Conservation (phyloP, 1,139 yeast species). For the Hyphopichia khmerensis region DNA sequence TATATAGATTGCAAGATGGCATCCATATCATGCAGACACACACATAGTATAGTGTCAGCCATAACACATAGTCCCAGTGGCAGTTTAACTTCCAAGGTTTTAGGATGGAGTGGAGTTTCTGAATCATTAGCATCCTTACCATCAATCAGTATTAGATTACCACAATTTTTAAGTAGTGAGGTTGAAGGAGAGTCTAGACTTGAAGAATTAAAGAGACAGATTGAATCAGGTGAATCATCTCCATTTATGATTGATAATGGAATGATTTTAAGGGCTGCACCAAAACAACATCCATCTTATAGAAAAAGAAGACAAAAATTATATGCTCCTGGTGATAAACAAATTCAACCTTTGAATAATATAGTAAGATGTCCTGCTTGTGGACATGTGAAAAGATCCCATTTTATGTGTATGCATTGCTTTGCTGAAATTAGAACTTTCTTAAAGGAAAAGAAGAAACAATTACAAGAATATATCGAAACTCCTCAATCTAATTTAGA, state of each 20-base stretch:
- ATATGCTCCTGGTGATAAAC: slow-evolving; percentile 81
- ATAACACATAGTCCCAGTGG: neutral
- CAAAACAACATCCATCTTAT: slow-evolving; percentile 89
- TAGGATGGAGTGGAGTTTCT: neutral
- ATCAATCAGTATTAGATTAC: slow-evolving; percentile 12
- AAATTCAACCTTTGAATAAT: slow-evolving; percentile 70
- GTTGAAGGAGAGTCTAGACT: slow-evolving; percentile 22
- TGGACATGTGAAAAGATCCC: slow-evolving; percentile 88
- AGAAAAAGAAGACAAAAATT: slow-evolving; percentile 80
- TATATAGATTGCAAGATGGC: neutral
- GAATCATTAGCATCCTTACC: slow-evolving; percentile 23
- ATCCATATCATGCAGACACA: neutral
- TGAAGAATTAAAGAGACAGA: slow-evolving; percentile 30
- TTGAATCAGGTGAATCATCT: slow-evolving; percentile 24
- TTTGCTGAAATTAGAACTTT: slow-evolving; percentile 74
- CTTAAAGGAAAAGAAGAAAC: slow-evolving; percentile 57
- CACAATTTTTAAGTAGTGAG: slow-evolving; percentile 4
- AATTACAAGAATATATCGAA: slow-evolving; percentile 22
- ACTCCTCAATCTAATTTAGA: slow-evolving; percentile 53
- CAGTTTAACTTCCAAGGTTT: slow-evolving; percentile 9
- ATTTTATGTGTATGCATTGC: slow-evolving; percentile 90
- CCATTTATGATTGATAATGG: slow-evolving; percentile 57
- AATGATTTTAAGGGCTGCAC: slow-evolving; percentile 73
- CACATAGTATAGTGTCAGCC: neutral
- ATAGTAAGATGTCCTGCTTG: slow-evolving; percentile 93